Evolutionary conservation across 169 alveolate genomes (phyloP).

Genomic region (Cardiosporidium cionae): DNA sequence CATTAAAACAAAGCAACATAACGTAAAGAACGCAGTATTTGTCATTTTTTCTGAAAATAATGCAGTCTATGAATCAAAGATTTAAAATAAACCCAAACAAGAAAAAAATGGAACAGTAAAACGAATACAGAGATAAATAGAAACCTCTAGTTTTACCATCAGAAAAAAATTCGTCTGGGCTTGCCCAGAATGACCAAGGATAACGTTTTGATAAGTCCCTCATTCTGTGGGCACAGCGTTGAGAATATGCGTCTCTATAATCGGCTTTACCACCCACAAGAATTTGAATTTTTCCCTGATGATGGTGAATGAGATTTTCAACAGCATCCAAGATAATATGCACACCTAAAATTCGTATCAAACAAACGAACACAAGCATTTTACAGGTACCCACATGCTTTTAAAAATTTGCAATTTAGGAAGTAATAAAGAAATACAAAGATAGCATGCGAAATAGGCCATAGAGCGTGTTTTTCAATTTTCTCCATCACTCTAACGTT

Average conservation of each 20-base stretch:
- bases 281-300: constrained; percentile 62
- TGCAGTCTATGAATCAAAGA: neutral
- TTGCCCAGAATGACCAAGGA: constrained; percentile 83
- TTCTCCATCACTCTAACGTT: too few species aligned
- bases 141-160: constrained; percentile 59
- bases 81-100: too few species aligned
- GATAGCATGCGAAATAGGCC: too few species aligned
- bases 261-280: constrained; percentile 82
- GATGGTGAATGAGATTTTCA: constrained; percentile 59
- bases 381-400: too few species aligned
- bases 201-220: constrained; percentile 40
- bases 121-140: too few species aligned
- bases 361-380: too few species aligned
- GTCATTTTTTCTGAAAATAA: neutral
- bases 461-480: too few species aligned
- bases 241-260: constrained; percentile 60
- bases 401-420: too few species aligned
- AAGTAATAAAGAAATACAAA: too few species aligned
- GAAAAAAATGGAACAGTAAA: too few species aligned
- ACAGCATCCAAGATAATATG: constrained; percentile 75
- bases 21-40: neutral
- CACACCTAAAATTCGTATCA: constrained; percentile 65
- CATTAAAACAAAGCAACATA: neutral
- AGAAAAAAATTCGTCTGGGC: constrained; percentile 74
- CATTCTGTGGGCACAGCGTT: constrained; percentile 54